Base-by-base conservation (phyloP, 495 filamentous ascomycete genomes). In the Chaetomium cochliodes region DNA sequence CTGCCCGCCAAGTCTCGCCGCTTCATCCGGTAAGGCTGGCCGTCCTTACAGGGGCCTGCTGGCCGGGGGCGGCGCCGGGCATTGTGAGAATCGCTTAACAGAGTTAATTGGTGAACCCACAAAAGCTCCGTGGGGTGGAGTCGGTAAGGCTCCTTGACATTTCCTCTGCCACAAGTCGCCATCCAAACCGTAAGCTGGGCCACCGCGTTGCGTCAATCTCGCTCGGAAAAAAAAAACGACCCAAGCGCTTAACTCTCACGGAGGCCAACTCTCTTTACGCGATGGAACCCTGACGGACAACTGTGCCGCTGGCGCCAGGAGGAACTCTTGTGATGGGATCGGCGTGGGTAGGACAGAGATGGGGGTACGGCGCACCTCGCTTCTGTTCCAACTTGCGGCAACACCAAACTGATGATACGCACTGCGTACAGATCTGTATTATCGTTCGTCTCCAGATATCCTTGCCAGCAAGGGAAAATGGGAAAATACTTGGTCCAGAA, bases 11-110 rank as follows among this genome's bases (percentile, higher is more conserved):
- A 61, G 59, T 1, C 30, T 52, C 30, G 46, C 47, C 59, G 30
- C 59, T 61, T 52, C 59, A 33, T 61, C 44, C 25, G 58, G 59
- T 51, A 51, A 60, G 58, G 58, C 58, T 41, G 59, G 47, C 9
- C 22, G 55, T 16, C 39, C 18, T 23, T 18, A 50, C 41, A 6
- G 28, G 46, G 58, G 55, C 9, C 22, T n/a, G 49, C 33, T 39
- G 53, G 28, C 28, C 51, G 26, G 51, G 50, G 51, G 23, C 25
- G 25, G 22, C 50, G 50, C 23, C 50, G 1, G 25, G 51, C 26
- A 56, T 41, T 33, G 30, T 56, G 53, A 8, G 53, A 22, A 41
- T 39, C 53, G 53, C 4, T 37, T 50, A 50, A 20, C 49, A 44
- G 41, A 44, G 41, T 11, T 52, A 23, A 37, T 50, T 50, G 46